Base-by-base conservation (phyloP, 1,284 basidiomycete species). In the Tylopilus sp. region DNA sequence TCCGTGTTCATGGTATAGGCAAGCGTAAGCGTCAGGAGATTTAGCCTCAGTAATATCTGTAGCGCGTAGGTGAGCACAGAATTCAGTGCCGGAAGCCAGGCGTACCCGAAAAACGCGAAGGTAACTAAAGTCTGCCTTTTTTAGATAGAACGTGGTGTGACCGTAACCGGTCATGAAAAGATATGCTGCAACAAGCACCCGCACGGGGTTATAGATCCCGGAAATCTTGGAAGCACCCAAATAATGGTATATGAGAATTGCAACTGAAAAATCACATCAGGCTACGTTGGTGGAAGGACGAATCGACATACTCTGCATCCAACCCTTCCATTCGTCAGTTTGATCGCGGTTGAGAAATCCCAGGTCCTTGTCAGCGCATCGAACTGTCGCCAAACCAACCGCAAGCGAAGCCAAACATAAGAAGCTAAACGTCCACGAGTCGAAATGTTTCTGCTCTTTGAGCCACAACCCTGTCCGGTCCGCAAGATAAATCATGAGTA, bases 301-400 rank as follows among this genome's bases (percentile, higher is more conserved):
- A 34, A 19, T 21, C 18, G 9, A 54, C 84, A 51, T 63, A 91
- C 89, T 77, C 72, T 95, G 92, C 92, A 96, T 96, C 92, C 92
- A 95, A 1, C 92, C 92, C 67, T 95, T 95, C 90, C 90, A 93
- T 69, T 96, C 92, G 59, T 96, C 91, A 0, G 91, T 94, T 67
- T 95, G 90, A 45, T 93, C 89, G 45, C 92, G 77, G 60, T 92
- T 94, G 57, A 95, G 71, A 68, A 93, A 90, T 0, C 92, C 92
- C 41, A 88, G 70, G 63, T 95, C 91, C 58, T 88, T 90, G 57
- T 89, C 86, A 21, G 74, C 77, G 19, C 78, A 79, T 61, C 82
- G 84, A 51, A 89, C 69, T 0, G 85, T 89, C 8, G 67, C 69
- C 33, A 92, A 60, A 7, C 91, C 92, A 10, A 75, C 68, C 10